Evolutionary conservation across 1,139 yeast genomes (phyloP), one percentile per base, ranked within the genome.

Genomic region (Hanseniaspora sp.): DNA sequence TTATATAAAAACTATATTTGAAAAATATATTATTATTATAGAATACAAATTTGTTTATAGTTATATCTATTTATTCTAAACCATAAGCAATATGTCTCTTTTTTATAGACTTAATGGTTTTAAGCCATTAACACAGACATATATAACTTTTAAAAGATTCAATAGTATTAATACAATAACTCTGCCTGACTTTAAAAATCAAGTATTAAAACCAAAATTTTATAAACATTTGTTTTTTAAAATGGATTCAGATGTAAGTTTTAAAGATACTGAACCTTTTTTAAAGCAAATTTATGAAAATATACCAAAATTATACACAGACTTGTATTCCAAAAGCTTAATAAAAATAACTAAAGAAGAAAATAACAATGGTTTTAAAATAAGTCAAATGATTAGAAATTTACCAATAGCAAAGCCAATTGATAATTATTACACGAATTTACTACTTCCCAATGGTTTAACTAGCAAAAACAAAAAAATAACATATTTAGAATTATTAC

Each of bases 401-500:
- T 44, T 51, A 28, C 54, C 54, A 17, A 34, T 44, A 18, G 33
- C 54, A 7, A 38, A 41, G 3, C 29, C 41, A 12, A 5, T 23
- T 4, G 11, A 31, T 28, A 17, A 30, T 38, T 51, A 38, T 18
- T 51, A 51, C 13, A 44, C 48, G 6, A 37, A 30, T 8, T 31
- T 51, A 28, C 31, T 51, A 18, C 45, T 51, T 23, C 30, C 41
- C 5, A 44, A 51, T 23, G 48, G 48, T 29, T 13, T 44, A 30
- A 12, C 17, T 31, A 28, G 31, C 33, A 11, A 51, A 39, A 34
- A 44, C 41, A 44, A 46, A 34, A 9, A 38, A 28, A 30, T 81
- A 18, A 68, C 65, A 8, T 76, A 83, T 0, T 64, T 69, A 1
- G 92, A 86, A 59, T 67, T 88, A 53, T 78, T 87, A 79, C 66